phyloP scores from a whole-genome alignment of 2,329 filamentous ascomycete genomes.

The Epichloe brachyelytri region DNA sequence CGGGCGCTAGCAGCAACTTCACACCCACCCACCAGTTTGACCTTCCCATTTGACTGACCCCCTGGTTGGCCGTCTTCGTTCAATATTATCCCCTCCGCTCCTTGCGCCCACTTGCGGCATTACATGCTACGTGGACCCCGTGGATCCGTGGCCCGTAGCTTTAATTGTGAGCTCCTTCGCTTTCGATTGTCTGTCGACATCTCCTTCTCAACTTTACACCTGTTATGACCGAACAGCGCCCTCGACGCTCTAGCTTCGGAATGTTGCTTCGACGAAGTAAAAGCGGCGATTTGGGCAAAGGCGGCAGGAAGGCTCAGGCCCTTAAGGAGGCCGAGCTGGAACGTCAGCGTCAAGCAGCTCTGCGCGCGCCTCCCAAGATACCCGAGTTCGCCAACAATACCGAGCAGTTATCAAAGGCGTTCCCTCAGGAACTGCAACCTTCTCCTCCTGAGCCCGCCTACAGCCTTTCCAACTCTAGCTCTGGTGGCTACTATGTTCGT shows the following conservation, averaged over 20 bases:
- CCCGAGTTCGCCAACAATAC: constrained; percentile 38
- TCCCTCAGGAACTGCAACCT: constrained; percentile 40
- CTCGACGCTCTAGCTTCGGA: constrained; percentile 33
- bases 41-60: neutral
- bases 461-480: constrained; percentile 37
- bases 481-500: neutral
- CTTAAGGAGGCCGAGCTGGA: constrained; percentile 36
- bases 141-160: neutral
- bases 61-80: neutral
- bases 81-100: neutral
- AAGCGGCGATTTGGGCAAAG: constrained; percentile 50
- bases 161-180: neutral
- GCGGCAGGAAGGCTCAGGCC: constrained; percentile 46
- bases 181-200: neutral
- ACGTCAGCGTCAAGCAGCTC: constrained; percentile 35
- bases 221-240: constrained; percentile 18
- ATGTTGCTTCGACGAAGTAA: constrained; percentile 56
- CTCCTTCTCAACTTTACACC: constrained; percentile 7
- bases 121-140: neutral
- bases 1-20: neutral
- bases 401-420: constrained; percentile 32
- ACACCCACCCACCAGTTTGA: neutral
- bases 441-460: constrained; percentile 45
- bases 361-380: constrained; percentile 36
- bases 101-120: neutral